Percentiles rank a stretch among this genome's conserved stretches.
Evolutionary conservation across 345 rosid genomes (phyloP).

Genomic region (Barbarea vulgaris): DNA sequence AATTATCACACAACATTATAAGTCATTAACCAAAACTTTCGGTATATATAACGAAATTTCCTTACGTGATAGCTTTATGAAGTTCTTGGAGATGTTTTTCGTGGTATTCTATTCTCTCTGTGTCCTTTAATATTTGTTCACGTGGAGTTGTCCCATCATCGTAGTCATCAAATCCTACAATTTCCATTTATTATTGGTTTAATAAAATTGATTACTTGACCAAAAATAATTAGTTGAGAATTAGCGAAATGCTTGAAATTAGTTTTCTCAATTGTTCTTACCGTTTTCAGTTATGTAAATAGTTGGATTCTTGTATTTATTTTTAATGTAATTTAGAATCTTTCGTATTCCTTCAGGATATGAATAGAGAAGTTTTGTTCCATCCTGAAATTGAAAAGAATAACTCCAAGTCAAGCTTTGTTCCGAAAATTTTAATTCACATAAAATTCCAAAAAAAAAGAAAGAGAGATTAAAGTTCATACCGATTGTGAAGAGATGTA

Average conservation of each 20-base stretch:
- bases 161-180: slow-evolving; percentile 32
- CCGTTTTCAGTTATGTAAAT: slow-evolving; percentile 34
- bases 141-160: background rate
- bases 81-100: slow-evolving; percentile 38
- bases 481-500: slow-evolving; percentile 32
- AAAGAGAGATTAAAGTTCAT: slow-evolving; percentile 22
- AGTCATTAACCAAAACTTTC: background rate
- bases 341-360: slow-evolving; percentile 26
- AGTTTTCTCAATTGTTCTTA: background rate
- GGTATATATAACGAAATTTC: background rate
- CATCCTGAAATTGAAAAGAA: slow-evolving; percentile 3
- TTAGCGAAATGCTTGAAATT: background rate
- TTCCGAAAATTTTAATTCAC: background rate
- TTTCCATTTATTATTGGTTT: background rate
- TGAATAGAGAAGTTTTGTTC: background rate
- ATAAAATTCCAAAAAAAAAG: too few relatives aligned
- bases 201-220: background rate
- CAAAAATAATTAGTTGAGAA: background rate
- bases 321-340: slow-evolving; percentile 10
- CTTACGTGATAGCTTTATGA: slow-evolving; percentile 40
- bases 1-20: background rate
- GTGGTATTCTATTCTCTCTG: slow-evolving; percentile 32
- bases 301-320: slow-evolving; percentile 28
- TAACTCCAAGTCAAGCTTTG: background rate
- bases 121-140: slow-evolving; percentile 30